A percentile compares a stretch with the other conserved stretches of the same genome.
Evolutionary conservation across 2,329 filamentous ascomycete genomes (phyloP).

Genomic region (Venturia nashicola): DNA sequence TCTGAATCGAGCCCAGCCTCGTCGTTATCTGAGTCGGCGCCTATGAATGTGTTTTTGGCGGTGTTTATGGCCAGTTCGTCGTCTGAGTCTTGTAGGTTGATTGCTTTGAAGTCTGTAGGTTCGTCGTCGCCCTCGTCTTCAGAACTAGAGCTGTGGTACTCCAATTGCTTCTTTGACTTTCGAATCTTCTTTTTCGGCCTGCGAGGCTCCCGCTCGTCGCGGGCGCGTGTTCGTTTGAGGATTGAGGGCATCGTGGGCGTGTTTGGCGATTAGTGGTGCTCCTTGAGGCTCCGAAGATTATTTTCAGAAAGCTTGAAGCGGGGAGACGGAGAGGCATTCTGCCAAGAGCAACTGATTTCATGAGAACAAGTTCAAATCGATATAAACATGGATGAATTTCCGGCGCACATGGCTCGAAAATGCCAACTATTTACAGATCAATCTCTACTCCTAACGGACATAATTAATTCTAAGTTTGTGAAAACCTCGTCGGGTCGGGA

Average conservation of each 20-base stretch:
- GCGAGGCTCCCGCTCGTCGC: slow-evolving; percentile 29
- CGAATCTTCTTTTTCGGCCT: slow-evolving; percentile 20
- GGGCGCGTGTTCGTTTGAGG: slow-evolving; percentile 43
- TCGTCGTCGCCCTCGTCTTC: slow-evolving; percentile 35
- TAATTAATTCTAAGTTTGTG: background rate
- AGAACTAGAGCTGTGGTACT: slow-evolving; percentile 53
- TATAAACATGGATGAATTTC: background rate
- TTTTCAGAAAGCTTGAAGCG: background rate
- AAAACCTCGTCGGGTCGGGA: background rate
- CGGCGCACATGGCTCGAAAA: background rate
- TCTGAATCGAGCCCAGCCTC: slow-evolving; percentile 15
- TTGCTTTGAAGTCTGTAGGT: slow-evolving; percentile 19
- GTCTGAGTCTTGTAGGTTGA: slow-evolving; percentile 25
- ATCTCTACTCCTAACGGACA: background rate
- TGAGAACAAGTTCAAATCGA: background rate
- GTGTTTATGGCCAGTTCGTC: slow-evolving; percentile 16
- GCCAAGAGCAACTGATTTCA: background rate
- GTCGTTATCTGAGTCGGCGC: slow-evolving; percentile 1
- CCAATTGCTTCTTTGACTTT: slow-evolving; percentile 49
- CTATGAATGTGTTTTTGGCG: slow-evolving; percentile 1
- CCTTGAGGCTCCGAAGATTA: background rate
- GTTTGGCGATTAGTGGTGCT: background rate
- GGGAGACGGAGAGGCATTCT: background rate
- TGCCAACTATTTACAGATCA: background rate
- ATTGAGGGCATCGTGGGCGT: slow-evolving; percentile 22